These are phyloP conservation scores for Termitomyces sp. DNA, from an alignment of 768 basidiomycete species.

Conservation along the genomic window DNA sequence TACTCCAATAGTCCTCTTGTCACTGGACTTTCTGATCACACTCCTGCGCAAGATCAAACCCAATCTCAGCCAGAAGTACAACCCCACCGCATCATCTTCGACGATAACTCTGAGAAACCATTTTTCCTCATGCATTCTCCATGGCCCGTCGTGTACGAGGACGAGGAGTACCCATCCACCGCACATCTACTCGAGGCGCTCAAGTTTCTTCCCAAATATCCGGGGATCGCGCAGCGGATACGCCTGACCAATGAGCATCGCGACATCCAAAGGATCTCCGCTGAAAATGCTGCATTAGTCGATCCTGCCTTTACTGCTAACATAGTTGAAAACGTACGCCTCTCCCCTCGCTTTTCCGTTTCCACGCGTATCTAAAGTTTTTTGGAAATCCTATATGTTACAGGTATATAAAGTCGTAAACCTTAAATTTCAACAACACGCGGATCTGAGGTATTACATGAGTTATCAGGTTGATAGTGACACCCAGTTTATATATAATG, in stretches of 20 bases:
- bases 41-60: not conserved
- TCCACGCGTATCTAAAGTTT: not conserved
- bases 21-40: not conserved
- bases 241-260: conserved; percentile 30
- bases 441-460: conserved; percentile 41
- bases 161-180: conserved; percentile 32
- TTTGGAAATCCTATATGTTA: not conserved
- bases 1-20: not conserved
- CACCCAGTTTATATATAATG: conserved; percentile 46
- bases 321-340: conserved; percentile 4
- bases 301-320: not conserved
- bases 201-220: conserved; percentile 49
- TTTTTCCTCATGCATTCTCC: conserved; percentile 65
- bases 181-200: conserved; percentile 74
- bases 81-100: conserved; percentile 28
- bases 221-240: conserved; percentile 47
- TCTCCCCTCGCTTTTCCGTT: not conserved
- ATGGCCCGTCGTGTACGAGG: conserved; percentile 40
- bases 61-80: not conserved
- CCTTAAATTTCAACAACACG: conserved; percentile 70
- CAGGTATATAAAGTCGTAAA: conserved; percentile 69
- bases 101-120: conserved; percentile 31
- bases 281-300: conserved; percentile 34
- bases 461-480: conserved; percentile 42
- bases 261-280: conserved; percentile 33